Percentiles rank a stretch among this genome's conserved stretches.
Conservation (phyloP, 2,329 filamentous ascomycete species). For the Epichloe baconii region DNA sequence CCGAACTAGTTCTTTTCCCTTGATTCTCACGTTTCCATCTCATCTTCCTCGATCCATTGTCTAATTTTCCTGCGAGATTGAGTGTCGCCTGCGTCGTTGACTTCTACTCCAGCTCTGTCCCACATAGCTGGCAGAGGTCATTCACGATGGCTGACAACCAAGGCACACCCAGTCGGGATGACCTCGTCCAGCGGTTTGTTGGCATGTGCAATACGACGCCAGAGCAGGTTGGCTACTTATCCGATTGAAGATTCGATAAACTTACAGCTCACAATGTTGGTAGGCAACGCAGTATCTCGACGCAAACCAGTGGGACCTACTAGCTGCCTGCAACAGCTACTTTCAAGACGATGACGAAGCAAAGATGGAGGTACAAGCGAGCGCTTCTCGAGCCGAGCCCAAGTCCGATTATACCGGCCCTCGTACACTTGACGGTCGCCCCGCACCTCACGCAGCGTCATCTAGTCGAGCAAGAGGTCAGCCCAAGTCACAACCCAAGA, state of each 20-base stretch:
- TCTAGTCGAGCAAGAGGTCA: constrained; percentile 20
- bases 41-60: no score
- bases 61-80: no score
- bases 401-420: constrained; percentile 42
- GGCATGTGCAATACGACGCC: constrained; percentile 4
- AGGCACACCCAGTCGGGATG: constrained; percentile 2
- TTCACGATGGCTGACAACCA: constrained; percentile 2
- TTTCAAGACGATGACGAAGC: constrained; percentile 44
- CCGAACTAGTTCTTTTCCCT: neutral
- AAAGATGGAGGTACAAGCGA: constrained; percentile 22
- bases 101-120: neutral
- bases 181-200: constrained; percentile 4
- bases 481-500: constrained; percentile 32
- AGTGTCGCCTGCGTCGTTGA: neutral
- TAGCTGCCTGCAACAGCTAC: constrained; percentile 47
- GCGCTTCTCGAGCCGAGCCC: constrained; percentile 11
- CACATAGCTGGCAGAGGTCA: neutral
- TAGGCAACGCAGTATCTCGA: constrained; percentile 57
- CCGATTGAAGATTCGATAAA: no score
- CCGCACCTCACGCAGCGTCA: constrained; percentile 30
- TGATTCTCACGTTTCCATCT: no score
- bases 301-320: constrained; percentile 53
- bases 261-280: neutral
- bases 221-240: constrained; percentile 2
- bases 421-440: constrained; percentile 49